A percentile compares a stretch with the other conserved stretches of the same genome.
Conservation (phyloP, 2,329 filamentous ascomycete genomes). For the Clarireedia homoeocarpa region DNA sequence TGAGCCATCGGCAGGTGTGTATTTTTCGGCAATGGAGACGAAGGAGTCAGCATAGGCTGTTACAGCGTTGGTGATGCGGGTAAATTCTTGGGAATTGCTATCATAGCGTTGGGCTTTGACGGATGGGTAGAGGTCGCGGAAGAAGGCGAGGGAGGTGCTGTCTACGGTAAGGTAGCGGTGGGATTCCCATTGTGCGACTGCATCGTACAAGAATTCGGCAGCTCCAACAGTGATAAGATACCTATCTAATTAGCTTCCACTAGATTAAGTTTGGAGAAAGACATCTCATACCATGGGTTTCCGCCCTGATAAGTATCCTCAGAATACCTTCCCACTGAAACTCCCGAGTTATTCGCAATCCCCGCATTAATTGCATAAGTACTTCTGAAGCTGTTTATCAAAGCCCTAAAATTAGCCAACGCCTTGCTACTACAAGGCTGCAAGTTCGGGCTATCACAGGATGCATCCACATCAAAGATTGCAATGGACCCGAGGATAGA, state of each 20-base stretch:
- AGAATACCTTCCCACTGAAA: conserved; percentile 57
- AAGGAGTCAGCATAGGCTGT: conserved; percentile 55
- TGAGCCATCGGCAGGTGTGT: conserved; percentile 49
- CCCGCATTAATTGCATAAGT: conserved; percentile 60
- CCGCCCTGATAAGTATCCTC: conserved; percentile 70
- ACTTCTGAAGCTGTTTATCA: conserved; percentile 65
- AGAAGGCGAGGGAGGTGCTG: conserved; percentile 60
- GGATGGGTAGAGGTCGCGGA: conserved; percentile 53
- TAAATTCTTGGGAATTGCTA: conserved; percentile 46
- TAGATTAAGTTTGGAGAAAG: not conserved
- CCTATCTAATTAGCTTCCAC: conserved; percentile 10
- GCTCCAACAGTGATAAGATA: conserved; percentile 67
- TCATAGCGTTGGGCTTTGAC: conserved; percentile 56
- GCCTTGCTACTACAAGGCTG: conserved; percentile 50
- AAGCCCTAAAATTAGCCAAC: conserved; percentile 68
- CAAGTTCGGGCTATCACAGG: conserved; percentile 63
- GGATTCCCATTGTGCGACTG: conserved; percentile 61
- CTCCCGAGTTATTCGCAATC: conserved; percentile 50
- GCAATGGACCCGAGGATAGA: conserved; percentile 58
- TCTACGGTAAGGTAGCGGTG: conserved; percentile 56
- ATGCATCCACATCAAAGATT: conserved; percentile 59
- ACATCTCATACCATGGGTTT: conserved; percentile 55
- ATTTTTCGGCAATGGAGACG: conserved; percentile 39
- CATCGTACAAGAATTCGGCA: conserved; percentile 73
- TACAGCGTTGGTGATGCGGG: conserved; percentile 43